These are phyloP conservation scores for Ophioceras dolichostomum DNA, from an alignment of 2,329 filamentous ascomycete genomes.

Conservation along the genomic window DNA sequence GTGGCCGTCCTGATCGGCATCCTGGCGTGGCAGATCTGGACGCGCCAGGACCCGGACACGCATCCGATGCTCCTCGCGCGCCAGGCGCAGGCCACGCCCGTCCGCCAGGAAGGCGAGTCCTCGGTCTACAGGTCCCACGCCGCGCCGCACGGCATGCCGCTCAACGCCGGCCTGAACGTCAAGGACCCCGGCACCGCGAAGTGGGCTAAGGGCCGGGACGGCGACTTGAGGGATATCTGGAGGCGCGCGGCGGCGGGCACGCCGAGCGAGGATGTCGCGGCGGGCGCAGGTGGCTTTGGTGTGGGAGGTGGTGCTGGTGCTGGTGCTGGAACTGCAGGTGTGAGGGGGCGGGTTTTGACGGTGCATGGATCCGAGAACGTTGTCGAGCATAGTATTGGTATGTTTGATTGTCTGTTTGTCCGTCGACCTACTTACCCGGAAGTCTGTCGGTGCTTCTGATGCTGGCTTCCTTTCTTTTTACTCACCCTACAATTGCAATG, in stretches of 20 bases:
- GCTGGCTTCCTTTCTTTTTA: background rate
- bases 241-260: constrained; percentile 55
- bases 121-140: constrained; percentile 76
- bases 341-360: constrained; percentile 63
- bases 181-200: constrained; percentile 69
- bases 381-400: constrained; percentile 57
- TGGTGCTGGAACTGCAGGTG: no score
- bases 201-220: constrained; percentile 74
- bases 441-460: background rate
- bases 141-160: constrained; percentile 71
- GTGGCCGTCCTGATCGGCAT: constrained; percentile 53
- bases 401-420: constrained; percentile 7
- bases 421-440: background rate
- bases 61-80: constrained; percentile 85
- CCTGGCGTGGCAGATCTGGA: constrained; percentile 58
- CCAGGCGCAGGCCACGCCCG: constrained; percentile 65
- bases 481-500: constrained; percentile 4
- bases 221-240: constrained; percentile 90
- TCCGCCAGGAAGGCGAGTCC: constrained; percentile 76
- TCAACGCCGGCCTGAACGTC: constrained; percentile 68
- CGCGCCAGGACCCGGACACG: constrained; percentile 70
- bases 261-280: constrained; percentile 48
- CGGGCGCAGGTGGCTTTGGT: no score
- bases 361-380: constrained; percentile 66
- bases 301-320: no score